Evolutionary conservation across 2,329 filamentous ascomycete species (phyloP), one percentile per base, ranked within the genome.

Genomic region (Arthroderma uncinatum): DNA sequence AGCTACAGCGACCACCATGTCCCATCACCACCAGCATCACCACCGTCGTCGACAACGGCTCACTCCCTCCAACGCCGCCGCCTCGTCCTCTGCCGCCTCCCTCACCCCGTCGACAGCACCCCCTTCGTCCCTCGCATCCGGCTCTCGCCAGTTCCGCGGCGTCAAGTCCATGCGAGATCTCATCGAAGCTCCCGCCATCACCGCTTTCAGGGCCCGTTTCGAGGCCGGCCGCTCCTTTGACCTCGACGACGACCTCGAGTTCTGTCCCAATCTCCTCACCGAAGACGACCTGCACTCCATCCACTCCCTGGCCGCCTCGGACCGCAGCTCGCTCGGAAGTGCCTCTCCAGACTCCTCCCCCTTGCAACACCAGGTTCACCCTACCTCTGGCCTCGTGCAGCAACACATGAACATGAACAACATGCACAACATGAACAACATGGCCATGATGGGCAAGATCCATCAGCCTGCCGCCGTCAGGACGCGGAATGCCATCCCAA

Each of bases 201-300:
- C 81, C 60, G 83, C 84, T 61, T 96, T 95, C 77, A 87, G 92
- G 65, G 83, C 83, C 64, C 85, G 90, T 68, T 95, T 95, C 65
- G 91, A 97, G 76, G 87, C 89, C 62, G 89, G 88, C 59, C 84
- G 90, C 59, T 95, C 91, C 8, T 97, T 97, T 68, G 92, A 97
- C 65, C 80, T 97, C 61, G 92, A 96, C 68, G 92, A 97, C 70
- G 92, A 97, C 71, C 81, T 95, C 75, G 86, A 95, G 73, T 97
- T 97, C 74, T 96, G 91, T 75, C 92, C 92, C 62, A 84, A 86
- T 70, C 81, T 97, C 65, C 78, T 97, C 76, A 95, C 90, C 36
- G 91, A 96, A 75, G 90, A 82, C 74, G 90, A 95, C 88, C 78
- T 94, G 70, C 86, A 91, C 66, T 95, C 90, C 57, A 95, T 96